Base-by-base conservation (phyloP, 305 asterid genomes). In the Fraxinus sp. region DNA sequence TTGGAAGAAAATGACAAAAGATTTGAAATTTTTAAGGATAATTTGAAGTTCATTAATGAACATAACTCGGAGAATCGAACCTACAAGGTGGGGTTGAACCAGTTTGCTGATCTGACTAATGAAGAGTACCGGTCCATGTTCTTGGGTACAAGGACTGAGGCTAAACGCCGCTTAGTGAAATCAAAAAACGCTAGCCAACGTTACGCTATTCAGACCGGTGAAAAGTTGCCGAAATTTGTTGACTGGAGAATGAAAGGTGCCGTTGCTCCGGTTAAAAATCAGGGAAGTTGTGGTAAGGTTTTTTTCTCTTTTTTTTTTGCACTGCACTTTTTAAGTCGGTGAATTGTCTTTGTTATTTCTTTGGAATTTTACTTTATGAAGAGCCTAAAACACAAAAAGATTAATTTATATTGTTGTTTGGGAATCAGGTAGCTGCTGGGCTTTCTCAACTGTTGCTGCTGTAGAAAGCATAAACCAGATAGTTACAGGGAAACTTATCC, bases 231-330 rank as follows among this genome's bases (percentile, higher is more conserved):
- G 78, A 90, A 79, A 0, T 87, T 90, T 26, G 94, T 95, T 78
- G 99, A 95, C 78, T 95, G 98, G 98, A 90, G 99, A 85, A 76
- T 85, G 78, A 87, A 1, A 4, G 97, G 97, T 1, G 97, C 98
- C 11, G 97, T 92, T 79, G 84, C 94, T 80, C 91, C 92, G 39
- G 76, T 94, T 44, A 92, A 93, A 79, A 82, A 94, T 83, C 97
- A 94, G 87, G 97, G 99, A n/a, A 66, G 85, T 70, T 93, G 97
- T 36, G 99, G 99, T 94, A 33, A 82, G 68, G 62, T 14, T 35
- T 22, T 16, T n/a, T 28, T 24, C 0, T n/a, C 22, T 16, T 0
- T 76, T 59, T 68, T 7, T 3, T 66, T 24, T 14, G 13, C 14
- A 0, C 3, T 73, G 13, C 5, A 62, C 18, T 39, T 11, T 20